phyloP scores from a whole-genome alignment of 768 basidiomycete genomes.

The Filobasidium floriforme region DNA sequence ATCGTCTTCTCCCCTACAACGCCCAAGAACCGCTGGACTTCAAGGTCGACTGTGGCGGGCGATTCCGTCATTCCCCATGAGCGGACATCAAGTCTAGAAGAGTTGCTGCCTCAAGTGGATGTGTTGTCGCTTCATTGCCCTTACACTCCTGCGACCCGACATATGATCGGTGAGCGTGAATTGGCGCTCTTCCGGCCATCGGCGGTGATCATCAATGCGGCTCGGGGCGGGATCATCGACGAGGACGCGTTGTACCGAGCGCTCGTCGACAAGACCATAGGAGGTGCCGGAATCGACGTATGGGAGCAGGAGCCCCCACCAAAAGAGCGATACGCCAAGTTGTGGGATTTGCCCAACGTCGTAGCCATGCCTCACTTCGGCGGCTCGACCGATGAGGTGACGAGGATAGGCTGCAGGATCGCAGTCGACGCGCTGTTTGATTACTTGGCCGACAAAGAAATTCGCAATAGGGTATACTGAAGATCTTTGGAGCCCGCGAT shows the following conservation, averaged over 20 bases:
- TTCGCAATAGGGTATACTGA: conserved; percentile 33
- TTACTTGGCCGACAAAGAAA: conserved; percentile 32
- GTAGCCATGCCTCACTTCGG: conserved; percentile 39
- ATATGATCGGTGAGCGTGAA: conserved; percentile 34
- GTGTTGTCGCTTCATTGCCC: conserved; percentile 46
- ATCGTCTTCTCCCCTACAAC: conserved; percentile 42
- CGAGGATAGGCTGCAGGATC: conserved; percentile 28
- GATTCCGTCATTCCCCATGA: conserved; percentile 27
- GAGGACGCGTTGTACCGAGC: conserved; percentile 31
- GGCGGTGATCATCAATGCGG: conserved; percentile 43
- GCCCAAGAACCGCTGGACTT: conserved; percentile 29
- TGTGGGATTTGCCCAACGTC: conserved; percentile 33
- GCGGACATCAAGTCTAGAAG: conserved; percentile 34
- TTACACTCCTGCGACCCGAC: conserved; percentile 32
- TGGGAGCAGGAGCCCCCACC: conserved; percentile 35
- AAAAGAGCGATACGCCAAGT: conserved; percentile 30
- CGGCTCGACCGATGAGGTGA: conserved; percentile 34
- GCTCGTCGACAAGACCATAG: conserved; percentile 26
- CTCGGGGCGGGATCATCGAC: conserved; percentile 43
- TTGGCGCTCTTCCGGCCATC: conserved; percentile 35
- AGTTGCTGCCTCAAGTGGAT: conserved; percentile 36
- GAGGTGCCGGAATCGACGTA: conserved; percentile 40
- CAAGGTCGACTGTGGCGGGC: conserved; percentile 17
- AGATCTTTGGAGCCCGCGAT: too few relatives aligned
- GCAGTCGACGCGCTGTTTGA: conserved; percentile 35